Percentiles rank a stretch among this genome's conserved stretches.
phyloP scores from a whole-genome alignment of 164 flowering plant species.

The Paratinospora sagittata region DNA sequence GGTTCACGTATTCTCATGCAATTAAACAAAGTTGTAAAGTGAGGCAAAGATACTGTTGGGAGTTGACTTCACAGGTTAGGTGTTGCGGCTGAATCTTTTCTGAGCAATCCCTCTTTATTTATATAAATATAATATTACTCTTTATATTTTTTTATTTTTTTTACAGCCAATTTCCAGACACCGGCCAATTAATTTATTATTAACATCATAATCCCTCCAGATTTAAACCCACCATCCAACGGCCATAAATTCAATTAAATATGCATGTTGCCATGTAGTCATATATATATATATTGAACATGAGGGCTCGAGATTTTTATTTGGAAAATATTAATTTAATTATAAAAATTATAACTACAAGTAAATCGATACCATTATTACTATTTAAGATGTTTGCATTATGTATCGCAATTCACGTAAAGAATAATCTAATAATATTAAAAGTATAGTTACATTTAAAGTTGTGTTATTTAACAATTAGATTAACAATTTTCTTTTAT shows the following conservation, averaged over 20 bases:
- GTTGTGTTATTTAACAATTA: neutral
- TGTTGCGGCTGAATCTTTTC: slow-evolving; percentile 22
- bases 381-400: no score
- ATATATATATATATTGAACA: no score
- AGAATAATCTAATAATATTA: no score
- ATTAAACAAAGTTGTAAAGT: neutral
- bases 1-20: slow-evolving; percentile 39
- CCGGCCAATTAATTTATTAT: neutral
- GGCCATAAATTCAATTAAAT: neutral
- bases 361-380: no score
- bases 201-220: neutral
- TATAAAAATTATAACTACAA: no score
- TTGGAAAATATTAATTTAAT: no score
- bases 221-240: neutral
- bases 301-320: no score
- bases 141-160: no score
- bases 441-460: neutral
- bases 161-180: neutral
- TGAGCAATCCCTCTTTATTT: slow-evolving; percentile 4
- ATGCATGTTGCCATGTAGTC: no score
- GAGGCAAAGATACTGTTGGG: slow-evolving; percentile 21
- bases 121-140: no score
- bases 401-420: neutral
- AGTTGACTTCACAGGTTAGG: slow-evolving; percentile 37
- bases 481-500: no score